These are phyloP conservation scores for Podospora pseudoanserina DNA, from an alignment of 495 filamentous ascomycete genomes.

Conservation along the genomic window DNA sequence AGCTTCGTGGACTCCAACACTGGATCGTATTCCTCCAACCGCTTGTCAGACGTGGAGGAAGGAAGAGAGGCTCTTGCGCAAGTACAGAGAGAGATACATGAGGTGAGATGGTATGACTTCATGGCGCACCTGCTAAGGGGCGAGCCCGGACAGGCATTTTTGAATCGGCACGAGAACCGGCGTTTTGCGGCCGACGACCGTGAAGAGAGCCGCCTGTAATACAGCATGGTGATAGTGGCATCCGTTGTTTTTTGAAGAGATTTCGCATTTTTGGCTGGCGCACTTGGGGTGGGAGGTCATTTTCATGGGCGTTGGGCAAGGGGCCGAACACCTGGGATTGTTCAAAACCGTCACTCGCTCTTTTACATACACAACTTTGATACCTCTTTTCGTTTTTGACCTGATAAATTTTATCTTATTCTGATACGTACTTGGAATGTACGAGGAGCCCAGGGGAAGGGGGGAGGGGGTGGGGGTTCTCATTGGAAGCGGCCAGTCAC, in stretches of 20 bases:
- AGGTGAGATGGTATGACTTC: not conserved
- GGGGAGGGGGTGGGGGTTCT: not conserved
- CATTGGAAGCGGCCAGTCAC: not conserved
- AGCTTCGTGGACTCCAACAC: not conserved
- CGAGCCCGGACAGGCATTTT: not conserved
- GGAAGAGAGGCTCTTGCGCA: not conserved
- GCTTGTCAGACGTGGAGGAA: not conserved
- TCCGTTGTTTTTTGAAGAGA: not conserved
- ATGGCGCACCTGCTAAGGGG: not conserved
- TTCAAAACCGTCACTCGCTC: not conserved
- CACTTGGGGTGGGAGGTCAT: not conserved
- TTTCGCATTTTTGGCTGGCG: not conserved
- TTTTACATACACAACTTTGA: not conserved
- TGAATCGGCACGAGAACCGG: not conserved
- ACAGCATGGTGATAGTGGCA: not conserved
- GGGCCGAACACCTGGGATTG: not conserved
- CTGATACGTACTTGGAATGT: not conserved
- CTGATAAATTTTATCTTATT: not conserved
- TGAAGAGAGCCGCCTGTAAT: not conserved
- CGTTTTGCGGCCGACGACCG: not conserved
- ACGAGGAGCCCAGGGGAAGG: not conserved
- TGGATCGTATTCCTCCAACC: not conserved
- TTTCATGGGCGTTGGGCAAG: not conserved
- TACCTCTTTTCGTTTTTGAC: conserved; percentile 20
- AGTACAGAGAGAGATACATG: not conserved